Base-by-base conservation (phyloP, 2,329 filamentous ascomycete species). In the Pseudocercospora musae region DNA sequence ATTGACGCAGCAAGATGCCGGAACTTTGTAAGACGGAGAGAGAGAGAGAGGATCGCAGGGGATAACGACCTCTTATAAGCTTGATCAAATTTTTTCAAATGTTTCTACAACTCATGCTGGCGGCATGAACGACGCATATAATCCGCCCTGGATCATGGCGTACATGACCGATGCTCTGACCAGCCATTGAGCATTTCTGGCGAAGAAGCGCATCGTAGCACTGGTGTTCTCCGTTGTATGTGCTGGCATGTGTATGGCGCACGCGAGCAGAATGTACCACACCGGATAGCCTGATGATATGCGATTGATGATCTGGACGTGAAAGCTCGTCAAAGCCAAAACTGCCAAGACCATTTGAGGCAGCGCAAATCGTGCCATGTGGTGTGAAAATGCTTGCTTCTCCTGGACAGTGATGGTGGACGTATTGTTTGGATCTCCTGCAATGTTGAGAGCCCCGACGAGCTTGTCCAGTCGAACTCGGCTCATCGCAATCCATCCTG, bases 291-390 rank as follows among this genome's bases (percentile, higher is more conserved):
- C 94, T 0, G 93, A 96, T 1, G 91, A 89, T 15, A 99, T 83
- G 23, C 95, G 86, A 49, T 89, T 96, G 71, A 98, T 89, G 69
- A 99, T 96, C 77, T 99, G 95, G 25, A 97, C 89, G 73, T 99
- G 95, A 73, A 96, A 96, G 66, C 81, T 91, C 11, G 88, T 91
- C 20, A 93, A 76, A 20, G 92, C 90, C 62, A 94, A 76, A 2
- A 85, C 64, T 1, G 89, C 88, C 18, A 99, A 80, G 3, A 93
- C 61, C 0, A 90, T 76, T 75, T 99, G 94, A 3, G 86, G 84
- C 3, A 88, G 77, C 1, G 91, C 91, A 64, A 96, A 80, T 21
- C 85, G 84, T 27, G 76, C 77, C 6, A 82, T 60, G n/a, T 67
- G 44, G 42, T 66, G 62, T n/a, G 29, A 9, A 46, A 70, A 70